A percentile compares a stretch with the other conserved stretches of the same genome.
Evolutionary conservation across 495 filamentous ascomycete genomes (phyloP).

Genomic region (Lasiosphaeris hirsuta): DNA sequence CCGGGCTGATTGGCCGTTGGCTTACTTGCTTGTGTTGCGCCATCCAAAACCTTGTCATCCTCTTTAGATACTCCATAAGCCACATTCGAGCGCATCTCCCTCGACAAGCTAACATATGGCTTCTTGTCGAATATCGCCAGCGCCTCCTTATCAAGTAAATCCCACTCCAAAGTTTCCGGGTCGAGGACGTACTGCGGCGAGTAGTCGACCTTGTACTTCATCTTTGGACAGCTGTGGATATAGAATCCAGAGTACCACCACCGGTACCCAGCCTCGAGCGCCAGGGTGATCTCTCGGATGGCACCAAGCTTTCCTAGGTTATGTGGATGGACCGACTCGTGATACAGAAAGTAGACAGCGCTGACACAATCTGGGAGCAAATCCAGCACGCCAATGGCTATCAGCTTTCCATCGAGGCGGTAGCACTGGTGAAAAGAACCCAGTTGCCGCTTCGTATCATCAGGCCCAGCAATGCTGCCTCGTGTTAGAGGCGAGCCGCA

Average conservation of each 20-base stretch:
- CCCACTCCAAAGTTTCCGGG: slow-evolving; percentile 72
- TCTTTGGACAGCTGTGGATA: slow-evolving; percentile 51
- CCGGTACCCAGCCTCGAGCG: slow-evolving; percentile 68
- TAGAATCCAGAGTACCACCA: slow-evolving; percentile 55
- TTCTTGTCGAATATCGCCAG: slow-evolving; percentile 59
- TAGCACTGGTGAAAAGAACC: slow-evolving; percentile 97
- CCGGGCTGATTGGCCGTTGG: not conserved
- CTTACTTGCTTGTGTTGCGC: not conserved
- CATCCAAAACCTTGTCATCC: slow-evolving; percentile 22
- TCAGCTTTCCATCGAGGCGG: slow-evolving; percentile 79
- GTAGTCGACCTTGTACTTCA: slow-evolving; percentile 83
- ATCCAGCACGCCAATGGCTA: slow-evolving; percentile 88
- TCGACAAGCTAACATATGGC: slow-evolving; percentile 66
- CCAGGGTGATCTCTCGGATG: slow-evolving; percentile 75
- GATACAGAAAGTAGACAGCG: slow-evolving; percentile 93
- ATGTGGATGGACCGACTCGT: slow-evolving; percentile 74
- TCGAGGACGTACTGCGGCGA: slow-evolving; percentile 80
- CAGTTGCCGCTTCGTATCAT: slow-evolving; percentile 55
- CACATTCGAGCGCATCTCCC: slow-evolving; percentile 34
- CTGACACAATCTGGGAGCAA: slow-evolving; percentile 83
- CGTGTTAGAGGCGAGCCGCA: slow-evolving; percentile 72
- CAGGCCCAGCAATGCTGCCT: slow-evolving; percentile 38
- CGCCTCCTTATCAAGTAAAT: slow-evolving; percentile 65
- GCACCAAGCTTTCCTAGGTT: slow-evolving; percentile 87
- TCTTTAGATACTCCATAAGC: slow-evolving; percentile 23